phyloP scores from a whole-genome alignment of 768 basidiomycete species.

The Phlebiopsis gigantea region DNA sequence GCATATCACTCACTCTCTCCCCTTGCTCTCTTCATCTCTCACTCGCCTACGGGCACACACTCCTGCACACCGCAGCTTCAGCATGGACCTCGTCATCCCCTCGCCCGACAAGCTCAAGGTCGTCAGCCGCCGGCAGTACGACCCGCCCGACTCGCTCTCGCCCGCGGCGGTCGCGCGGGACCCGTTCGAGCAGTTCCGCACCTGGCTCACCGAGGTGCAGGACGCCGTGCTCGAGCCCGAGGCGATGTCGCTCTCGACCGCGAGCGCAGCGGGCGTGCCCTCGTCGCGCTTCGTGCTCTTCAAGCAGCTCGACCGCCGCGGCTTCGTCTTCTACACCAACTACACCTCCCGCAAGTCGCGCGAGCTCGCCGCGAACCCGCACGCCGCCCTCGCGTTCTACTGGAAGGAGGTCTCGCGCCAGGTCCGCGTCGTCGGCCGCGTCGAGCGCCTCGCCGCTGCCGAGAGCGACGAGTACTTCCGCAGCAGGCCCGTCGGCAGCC shows the following conservation, averaged over 20 bases:
- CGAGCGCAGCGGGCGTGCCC: slow-evolving; percentile 67
- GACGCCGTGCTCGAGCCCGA: slow-evolving; percentile 81
- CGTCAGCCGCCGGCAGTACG: slow-evolving; percentile 72
- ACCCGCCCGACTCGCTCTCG: slow-evolving; percentile 57
- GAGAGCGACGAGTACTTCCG: slow-evolving; percentile 84
- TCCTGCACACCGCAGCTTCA: not conserved
- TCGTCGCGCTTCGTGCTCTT: slow-evolving; percentile 88
- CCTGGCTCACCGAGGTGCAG: slow-evolving; percentile 77
- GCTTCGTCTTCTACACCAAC: slow-evolving; percentile 97
- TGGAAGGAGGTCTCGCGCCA: slow-evolving; percentile 82
- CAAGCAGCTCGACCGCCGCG: slow-evolving; percentile 81
- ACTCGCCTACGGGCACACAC: not conserved
- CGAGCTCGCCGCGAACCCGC: slow-evolving; percentile 73
- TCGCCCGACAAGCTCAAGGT: slow-evolving; percentile 57
- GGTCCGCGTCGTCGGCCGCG: slow-evolving; percentile 80
- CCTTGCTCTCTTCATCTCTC: not conserved
- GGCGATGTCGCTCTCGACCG: slow-evolving; percentile 78
- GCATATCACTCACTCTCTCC: not conserved
- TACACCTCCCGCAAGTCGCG: slow-evolving; percentile 89
- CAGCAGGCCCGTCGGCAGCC: slow-evolving; percentile 76
- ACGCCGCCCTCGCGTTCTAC: slow-evolving; percentile 83
- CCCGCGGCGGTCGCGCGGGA: slow-evolving; percentile 55
- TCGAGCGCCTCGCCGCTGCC: slow-evolving; percentile 66
- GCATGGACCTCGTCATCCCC: slow-evolving; percentile 41
- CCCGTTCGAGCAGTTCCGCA: slow-evolving; percentile 81